These are phyloP conservation scores for Boletellus sp. DNA, from an alignment of 768 basidiomycete species.

Conservation along the genomic window DNA sequence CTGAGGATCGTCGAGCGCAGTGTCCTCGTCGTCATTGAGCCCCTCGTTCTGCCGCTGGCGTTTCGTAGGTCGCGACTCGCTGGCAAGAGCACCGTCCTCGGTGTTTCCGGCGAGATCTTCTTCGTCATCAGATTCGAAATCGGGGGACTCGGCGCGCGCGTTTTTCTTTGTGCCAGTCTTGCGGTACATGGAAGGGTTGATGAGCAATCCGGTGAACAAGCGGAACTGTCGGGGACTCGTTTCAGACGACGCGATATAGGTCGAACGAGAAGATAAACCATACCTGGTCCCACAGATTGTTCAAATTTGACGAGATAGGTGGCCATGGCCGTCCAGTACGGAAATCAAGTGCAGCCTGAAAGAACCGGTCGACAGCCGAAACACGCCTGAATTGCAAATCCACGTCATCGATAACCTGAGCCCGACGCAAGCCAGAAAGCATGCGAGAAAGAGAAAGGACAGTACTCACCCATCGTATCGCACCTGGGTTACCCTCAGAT, in stretches of 20 bases:
- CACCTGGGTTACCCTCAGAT: constrained; percentile 37
- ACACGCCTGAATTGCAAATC: constrained; percentile 33
- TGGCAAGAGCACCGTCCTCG: background rate
- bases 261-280: constrained; percentile 6
- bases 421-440: too few relatives aligned
- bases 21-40: constrained; percentile 29
- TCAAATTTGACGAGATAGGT: constrained; percentile 26
- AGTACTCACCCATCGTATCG: constrained; percentile 52
- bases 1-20: constrained; percentile 32
- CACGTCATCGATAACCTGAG: background rate
- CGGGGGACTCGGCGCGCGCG: constrained; percentile 31
- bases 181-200: constrained; percentile 38
- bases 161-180: constrained; percentile 31
- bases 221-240: constrained; percentile 47
- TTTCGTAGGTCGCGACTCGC: constrained; percentile 16
- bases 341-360: constrained; percentile 59
- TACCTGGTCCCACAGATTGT: constrained; percentile 65
- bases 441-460: constrained; percentile 2
- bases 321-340: constrained; percentile 40
- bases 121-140: constrained; percentile 33
- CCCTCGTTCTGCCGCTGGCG: constrained; percentile 23
- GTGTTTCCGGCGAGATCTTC: constrained; percentile 16
- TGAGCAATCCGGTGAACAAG: constrained; percentile 55
- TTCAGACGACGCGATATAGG: constrained; percentile 2
- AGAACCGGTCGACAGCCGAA: constrained; percentile 51